Evolutionary conservation across 768 basidiomycete genomes (phyloP), one percentile per base, ranked within the genome.

Genomic region (Mycena polygramma): DNA sequence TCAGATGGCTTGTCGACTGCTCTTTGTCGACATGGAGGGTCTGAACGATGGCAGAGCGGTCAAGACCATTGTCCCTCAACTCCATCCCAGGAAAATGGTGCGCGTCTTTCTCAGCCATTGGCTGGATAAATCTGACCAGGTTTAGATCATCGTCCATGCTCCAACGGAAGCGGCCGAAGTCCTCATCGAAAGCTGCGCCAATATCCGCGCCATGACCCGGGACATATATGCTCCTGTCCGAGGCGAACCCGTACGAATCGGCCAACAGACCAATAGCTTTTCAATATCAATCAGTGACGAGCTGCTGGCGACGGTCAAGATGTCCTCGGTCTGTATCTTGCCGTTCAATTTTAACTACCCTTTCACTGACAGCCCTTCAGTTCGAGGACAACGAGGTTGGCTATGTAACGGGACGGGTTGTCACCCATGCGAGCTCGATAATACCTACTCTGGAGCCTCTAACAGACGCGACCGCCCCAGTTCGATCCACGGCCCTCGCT

Each of bases 321-420:
- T 96, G 90, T 97, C 97, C 14, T 87, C 92, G 79, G 96, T 97
- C 80, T 63, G 94, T 84, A 54, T 49, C 45, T 39, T 11, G 49
- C 43, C 49, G n/a, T 75, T 51, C 30, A 30, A 24, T 36, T 51
- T 17, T 15, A 26, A 63, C 54, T 48, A 7, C 1, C 19, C 26
- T 39, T 36, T 41, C 48, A 3, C 54, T 72, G 0, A 68, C 52
- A 30, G 13, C 55, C 19, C 66, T 66, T 39, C 75, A 98, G 96
- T 98, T 98, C 77, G 98, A 99, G 76, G 97, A 98, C 79, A 99
- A 96, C 75, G 96, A 99, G 80, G 93, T 99, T 53, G 96, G 94
- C 20, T 97, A 92, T 79, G 91, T 99, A 52, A 90, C 91, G 24
- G 98, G 98, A 24, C 89, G 93, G n/a, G 90, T 99, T 39, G 87